Conservation (phyloP, 2,329 filamentous ascomycete genomes). For the Cladosporium austrohemisphaericum region DNA sequence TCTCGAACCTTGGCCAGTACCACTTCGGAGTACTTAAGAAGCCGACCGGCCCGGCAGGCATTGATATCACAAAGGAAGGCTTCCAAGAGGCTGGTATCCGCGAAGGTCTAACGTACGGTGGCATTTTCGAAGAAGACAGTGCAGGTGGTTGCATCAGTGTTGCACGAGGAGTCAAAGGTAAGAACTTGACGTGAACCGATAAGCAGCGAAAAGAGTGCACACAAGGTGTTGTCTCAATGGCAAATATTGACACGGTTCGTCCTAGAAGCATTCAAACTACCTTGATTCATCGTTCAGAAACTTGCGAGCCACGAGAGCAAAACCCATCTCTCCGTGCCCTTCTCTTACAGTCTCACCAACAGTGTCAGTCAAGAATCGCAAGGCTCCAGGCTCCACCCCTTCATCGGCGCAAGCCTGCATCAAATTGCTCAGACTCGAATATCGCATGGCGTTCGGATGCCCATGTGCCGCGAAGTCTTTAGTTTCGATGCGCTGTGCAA, state of each 20-base stretch:
- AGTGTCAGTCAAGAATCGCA: background rate
- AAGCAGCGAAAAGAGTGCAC: no score
- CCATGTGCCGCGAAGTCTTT: background rate
- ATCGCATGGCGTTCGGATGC: background rate
- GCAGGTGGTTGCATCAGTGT: slow-evolving; percentile 14
- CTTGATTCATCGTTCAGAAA: no score
- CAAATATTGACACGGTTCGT: no score
- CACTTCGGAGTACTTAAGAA: slow-evolving; percentile 63
- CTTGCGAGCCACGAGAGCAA: background rate
- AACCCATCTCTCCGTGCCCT: background rate
- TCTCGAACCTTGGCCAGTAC: slow-evolving; percentile 57
- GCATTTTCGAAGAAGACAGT: slow-evolving; percentile 49
- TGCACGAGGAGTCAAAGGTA: slow-evolving; percentile 14
- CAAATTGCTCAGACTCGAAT: background rate
- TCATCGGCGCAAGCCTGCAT: background rate
- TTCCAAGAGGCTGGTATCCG: slow-evolving; percentile 48
- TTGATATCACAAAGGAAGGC: slow-evolving; percentile 47
- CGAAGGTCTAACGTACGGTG: slow-evolving; percentile 52
- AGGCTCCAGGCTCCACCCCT: background rate
- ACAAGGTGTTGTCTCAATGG: no score
- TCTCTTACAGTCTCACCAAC: background rate
- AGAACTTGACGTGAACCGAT: no score
- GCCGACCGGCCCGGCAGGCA: slow-evolving; percentile 40
- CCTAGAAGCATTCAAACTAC: no score
- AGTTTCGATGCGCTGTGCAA: background rate